Conservation (phyloP, 352 stramenopile genomes). For the Pythium grandisporangium region DNA sequence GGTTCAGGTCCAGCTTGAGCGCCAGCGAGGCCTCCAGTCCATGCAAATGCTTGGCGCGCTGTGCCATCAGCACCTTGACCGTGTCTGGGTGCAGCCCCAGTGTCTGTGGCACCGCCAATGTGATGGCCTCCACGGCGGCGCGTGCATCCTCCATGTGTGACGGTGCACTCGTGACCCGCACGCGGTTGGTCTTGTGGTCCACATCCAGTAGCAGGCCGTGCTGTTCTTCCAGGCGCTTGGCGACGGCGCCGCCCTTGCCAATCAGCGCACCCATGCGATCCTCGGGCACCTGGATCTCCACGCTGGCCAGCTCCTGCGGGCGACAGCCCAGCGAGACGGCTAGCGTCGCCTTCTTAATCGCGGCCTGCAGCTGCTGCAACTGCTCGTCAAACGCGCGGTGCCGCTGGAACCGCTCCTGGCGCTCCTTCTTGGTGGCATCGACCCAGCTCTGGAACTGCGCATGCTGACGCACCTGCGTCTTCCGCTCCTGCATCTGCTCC, state of each 20-base stretch:
- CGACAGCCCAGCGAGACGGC: constrained; percentile 19
- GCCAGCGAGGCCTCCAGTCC: constrained; percentile 45
- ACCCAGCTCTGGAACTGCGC: constrained; percentile 51
- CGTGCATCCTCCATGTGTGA: constrained; percentile 29
- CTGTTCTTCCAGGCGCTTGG: constrained; percentile 49
- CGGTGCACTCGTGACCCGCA: constrained; percentile 45
- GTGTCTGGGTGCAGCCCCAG: constrained; percentile 73
- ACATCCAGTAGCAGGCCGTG: constrained; percentile 55
- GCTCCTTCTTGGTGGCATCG: constrained; percentile 42
- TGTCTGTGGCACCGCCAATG: constrained; percentile 46
- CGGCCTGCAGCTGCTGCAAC: constrained; percentile 36
- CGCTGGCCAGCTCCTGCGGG: constrained; percentile 31
- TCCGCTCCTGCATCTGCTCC: constrained; percentile 47
- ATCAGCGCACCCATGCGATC: constrained; percentile 62
- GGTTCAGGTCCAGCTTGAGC: constrained; percentile 66
- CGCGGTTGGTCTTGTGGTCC: constrained; percentile 37
- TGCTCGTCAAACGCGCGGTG: constrained; percentile 39
- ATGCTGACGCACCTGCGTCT: constrained; percentile 34
- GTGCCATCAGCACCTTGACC: constrained; percentile 67
- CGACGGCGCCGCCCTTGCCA: constrained; percentile 46
- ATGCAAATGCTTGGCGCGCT: constrained; percentile 65
- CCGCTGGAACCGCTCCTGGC: constrained; percentile 46
- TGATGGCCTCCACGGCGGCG: constrained; percentile 55
- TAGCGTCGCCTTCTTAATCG: constrained; percentile 41
- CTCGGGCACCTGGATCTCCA: constrained; percentile 43